Conservation (phyloP, 176 grass and related monocot species). For the Juncus effusus region DNA sequence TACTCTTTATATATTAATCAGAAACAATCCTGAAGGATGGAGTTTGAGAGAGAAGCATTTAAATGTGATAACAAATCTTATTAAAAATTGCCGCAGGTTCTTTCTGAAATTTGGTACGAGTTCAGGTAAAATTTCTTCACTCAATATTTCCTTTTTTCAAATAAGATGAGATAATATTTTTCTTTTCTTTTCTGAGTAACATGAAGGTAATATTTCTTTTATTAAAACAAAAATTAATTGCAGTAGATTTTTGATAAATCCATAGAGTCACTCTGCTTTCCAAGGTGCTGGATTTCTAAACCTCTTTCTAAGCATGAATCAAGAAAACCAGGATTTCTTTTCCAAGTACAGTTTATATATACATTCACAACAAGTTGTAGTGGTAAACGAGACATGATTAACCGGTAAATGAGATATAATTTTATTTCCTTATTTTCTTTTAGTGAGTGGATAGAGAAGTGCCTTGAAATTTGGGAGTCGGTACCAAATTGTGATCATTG, state of each 20-base stretch:
- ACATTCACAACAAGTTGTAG: too few relatives aligned
- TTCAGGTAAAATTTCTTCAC: slow-evolving; percentile 57
- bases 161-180: slow-evolving; percentile 6
- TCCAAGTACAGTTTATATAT: slow-evolving; percentile 31
- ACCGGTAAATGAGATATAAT: too few relatives aligned
- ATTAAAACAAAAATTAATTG: slow-evolving; percentile 20
- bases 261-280: slow-evolving; percentile 94
- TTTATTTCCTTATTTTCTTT: slow-evolving; percentile 5
- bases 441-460: slow-evolving; percentile 77
- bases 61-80: slow-evolving; percentile 57
- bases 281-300: slow-evolving; percentile 92
- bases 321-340: slow-evolving; percentile 62
- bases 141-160: not conserved
- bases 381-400: too few relatives aligned
- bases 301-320: slow-evolving; percentile 77
- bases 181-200: slow-evolving; percentile 1
- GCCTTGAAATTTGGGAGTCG: slow-evolving; percentile 74
- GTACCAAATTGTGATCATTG: slow-evolving; percentile 81
- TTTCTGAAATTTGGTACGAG: slow-evolving; percentile 90
- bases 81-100: slow-evolving; percentile 62
- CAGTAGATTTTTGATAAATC: slow-evolving; percentile 80
- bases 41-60: slow-evolving; percentile 65
- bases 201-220: slow-evolving; percentile 17
- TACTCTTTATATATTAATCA: slow-evolving; percentile 35
- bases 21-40: slow-evolving; percentile 98